Evolutionary conservation across 306 rosid genomes (phyloP), one percentile per base, ranked within the genome.

Genomic region (Morella rubra): DNA sequence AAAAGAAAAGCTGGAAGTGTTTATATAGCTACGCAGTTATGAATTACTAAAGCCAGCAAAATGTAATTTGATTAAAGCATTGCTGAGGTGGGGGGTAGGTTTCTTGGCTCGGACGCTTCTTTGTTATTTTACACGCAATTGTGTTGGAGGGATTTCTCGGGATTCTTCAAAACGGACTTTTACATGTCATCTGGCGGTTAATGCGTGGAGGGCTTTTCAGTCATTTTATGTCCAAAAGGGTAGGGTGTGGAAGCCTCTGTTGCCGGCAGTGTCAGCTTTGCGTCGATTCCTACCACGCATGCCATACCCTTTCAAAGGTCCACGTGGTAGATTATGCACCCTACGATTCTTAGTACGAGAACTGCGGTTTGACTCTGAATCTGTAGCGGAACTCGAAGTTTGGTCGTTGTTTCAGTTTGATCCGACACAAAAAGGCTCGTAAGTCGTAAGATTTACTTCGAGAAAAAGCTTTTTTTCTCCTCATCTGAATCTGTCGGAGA

Each of bases 61-160:
- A 11, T 53, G 24, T 41, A 42, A n/a, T 32, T 62, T 24, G 41
- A 44, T 4, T 11, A 76, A 50, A 69, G 13, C 32, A 27, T 1
- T 27, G 53, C 64, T 45, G 27, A 73, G 69, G n/a, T n/a, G n/a
- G 59, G 41, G 37, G 79, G 55, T 19, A 81, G 75, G 80, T 86
- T 81, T 91, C 82, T 86, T 90, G 85, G 82, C 50, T 40, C 74
- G 84, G 84, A 91, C 82, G 86, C 78, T 73, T 87, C 91, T 74
- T 78, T 76, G 65, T 69, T 56, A 78, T 51, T 80, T 81, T 78
- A 80, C 84, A 77, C 77, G 85, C 80, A 85, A 82, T 58, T 47
- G 27, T 52, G 5, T 46, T 45, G 59, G 59, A 68, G 81, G 73
- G 79, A 55, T 65, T 73, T 76, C 71, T 82, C 42, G 72, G 72